Base-by-base conservation (phyloP, 2,329 filamentous ascomycete species). In the Sphaerulina populicola region DNA sequence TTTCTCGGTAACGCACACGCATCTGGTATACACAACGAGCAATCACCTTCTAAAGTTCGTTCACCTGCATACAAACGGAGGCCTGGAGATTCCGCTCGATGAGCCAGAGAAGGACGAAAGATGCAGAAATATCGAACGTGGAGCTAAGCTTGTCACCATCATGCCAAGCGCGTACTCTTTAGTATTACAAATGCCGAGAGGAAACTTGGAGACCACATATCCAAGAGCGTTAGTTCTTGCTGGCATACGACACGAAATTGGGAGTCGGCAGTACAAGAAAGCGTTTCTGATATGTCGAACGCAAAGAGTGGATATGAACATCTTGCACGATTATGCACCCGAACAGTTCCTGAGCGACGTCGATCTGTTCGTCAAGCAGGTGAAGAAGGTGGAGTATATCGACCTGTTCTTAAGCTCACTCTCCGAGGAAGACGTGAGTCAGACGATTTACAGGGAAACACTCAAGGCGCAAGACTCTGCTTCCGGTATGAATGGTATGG, bases 231-330 rank as follows among this genome's bases (percentile, higher is more conserved):
- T 98, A 71, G 91, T 98, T 0, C 75, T 98, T 44, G 88, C 89
- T 1, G 90, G 89, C 23, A 94, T 98, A 50, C 81, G 93, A 43
- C 79, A 80, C 44, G 81, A 86, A 46, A 87, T 98, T 46, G 85
- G 89, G 48, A 74, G 79, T 30, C 86, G 86, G 66, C 81, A 93
- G 61, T 98, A 96, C 64, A 80, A 78, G 44, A 81, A 80, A 46
- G 93, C 93, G 0, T 98, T 96, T 66, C 74, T 86, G 18, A 84
- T 88, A 56, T 97, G 93, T 66, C 82, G 93, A 45, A 91, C 83
- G 18, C 94, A 98, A 66, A 81, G 94, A 60, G 93, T 98, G 0
- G 93, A 98, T 64, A 90, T 97, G 85, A 98, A 98, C 64, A 91
- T 98, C 55, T 74, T 98, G 2, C 91, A 94, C 64, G 93, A 98